Percentiles rank a stretch among this genome's conserved stretches.
Evolutionary conservation across 176 grass and related monocot genomes (phyloP).

Genomic region (Saccharum officinarum): DNA sequence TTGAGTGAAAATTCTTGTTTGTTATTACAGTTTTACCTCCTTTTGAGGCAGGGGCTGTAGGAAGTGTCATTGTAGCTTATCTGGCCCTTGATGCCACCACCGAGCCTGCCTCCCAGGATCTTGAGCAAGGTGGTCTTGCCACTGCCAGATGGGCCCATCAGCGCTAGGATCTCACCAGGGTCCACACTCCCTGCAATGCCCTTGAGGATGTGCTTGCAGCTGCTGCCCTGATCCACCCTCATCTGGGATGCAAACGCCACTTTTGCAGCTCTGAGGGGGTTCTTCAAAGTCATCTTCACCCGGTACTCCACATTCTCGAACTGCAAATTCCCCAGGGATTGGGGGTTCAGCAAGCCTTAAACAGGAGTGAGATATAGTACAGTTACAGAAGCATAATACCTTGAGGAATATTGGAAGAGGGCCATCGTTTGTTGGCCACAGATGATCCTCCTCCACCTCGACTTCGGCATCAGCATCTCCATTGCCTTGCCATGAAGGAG

Average conservation of each 20-base stretch:
- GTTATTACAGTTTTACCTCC: background rate
- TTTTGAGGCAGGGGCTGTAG: constrained; percentile 71
- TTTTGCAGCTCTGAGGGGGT: too few relatives aligned
- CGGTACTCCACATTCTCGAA: constrained; percentile 95
- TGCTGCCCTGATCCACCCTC: constrained; percentile 54
- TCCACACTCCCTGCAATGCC: constrained; percentile 77
- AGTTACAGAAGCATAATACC: constrained; percentile 22
- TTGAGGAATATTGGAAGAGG: constrained; percentile 90
- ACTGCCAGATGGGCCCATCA: constrained; percentile 94
- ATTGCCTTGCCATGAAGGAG: constrained; percentile 29
- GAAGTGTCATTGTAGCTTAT: constrained; percentile 82
- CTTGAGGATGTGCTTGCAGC: constrained; percentile 79
- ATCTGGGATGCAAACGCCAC: too few relatives aligned
- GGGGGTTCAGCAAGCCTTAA: background rate
- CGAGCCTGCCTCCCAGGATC: constrained; percentile 74
- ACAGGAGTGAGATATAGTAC: background rate
- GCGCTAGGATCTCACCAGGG: constrained; percentile 78
- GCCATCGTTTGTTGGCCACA: constrained; percentile 51
- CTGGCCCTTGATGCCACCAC: constrained; percentile 64
- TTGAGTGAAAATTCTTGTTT: too few relatives aligned
- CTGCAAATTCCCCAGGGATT: constrained; percentile 6
- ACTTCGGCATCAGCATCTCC: constrained; percentile 32
- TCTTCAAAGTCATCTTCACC: too few relatives aligned
- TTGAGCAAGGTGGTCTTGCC: constrained; percentile 91
- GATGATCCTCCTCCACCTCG: constrained; percentile 40